These are phyloP conservation scores for Musa troglodytarum DNA, from an alignment of 176 grass and related monocot species.

Conservation along the genomic window DNA sequence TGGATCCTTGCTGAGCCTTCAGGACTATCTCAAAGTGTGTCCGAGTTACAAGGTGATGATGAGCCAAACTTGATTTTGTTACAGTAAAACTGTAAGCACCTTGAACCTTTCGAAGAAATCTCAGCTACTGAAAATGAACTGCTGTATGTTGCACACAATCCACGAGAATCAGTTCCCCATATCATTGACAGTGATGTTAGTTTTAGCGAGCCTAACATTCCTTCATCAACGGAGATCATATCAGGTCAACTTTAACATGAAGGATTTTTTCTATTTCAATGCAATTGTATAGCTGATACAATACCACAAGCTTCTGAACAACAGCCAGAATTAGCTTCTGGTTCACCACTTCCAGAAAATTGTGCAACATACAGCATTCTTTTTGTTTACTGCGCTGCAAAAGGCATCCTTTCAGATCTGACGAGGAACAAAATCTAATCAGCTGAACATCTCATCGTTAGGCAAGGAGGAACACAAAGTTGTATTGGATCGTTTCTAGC, in stretches of 20 bases:
- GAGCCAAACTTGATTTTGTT: background rate
- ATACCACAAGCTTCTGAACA: no score
- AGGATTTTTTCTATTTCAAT: background rate
- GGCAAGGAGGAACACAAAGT: background rate
- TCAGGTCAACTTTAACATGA: background rate
- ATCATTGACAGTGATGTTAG: background rate
- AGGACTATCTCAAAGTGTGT: background rate
- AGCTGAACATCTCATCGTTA: background rate
- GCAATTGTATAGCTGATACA: background rate
- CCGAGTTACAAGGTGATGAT: background rate
- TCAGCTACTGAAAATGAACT: slow-evolving; percentile 1
- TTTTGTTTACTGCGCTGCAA: background rate
- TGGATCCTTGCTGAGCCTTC: background rate
- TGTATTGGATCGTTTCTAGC: background rate
- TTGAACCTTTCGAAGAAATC: background rate
- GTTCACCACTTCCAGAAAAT: background rate
- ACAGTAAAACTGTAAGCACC: no score
- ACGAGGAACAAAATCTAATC: slow-evolving; percentile 10
- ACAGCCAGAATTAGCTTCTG: background rate
- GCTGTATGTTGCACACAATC: no score
- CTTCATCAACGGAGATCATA: background rate
- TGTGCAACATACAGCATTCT: background rate
- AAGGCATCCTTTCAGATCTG: slow-evolving; percentile 1
- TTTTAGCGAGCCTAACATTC: background rate
- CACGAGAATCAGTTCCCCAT: background rate